These are phyloP conservation scores for Yamadazyma ubonensis DNA, from an alignment of 805 yeast genomes.

Conservation along the genomic window DNA sequence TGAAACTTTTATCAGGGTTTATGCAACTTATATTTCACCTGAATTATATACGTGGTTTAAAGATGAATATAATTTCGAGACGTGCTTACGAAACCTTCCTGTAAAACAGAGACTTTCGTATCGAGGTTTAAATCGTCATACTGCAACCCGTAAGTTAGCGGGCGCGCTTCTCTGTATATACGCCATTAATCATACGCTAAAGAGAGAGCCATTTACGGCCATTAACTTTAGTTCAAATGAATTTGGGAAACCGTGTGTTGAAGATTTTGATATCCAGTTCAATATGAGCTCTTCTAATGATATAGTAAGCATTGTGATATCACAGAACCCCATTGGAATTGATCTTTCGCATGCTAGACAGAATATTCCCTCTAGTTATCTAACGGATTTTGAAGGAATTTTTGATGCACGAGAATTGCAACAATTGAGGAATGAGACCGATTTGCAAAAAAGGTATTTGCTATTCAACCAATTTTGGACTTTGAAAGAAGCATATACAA, in stretches of 20 bases:
- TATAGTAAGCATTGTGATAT: conserved; percentile 45
- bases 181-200: background rate
- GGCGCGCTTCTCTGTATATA: background rate
- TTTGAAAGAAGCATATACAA: conserved; percentile 72
- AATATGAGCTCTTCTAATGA: conserved; percentile 62
- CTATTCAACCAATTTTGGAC: conserved; percentile 71
- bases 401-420: conserved; percentile 37
- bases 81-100: conserved; percentile 41
- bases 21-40: conserved; percentile 16
- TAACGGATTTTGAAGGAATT: conserved; percentile 42
- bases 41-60: conserved; percentile 17
- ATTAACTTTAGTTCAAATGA: conserved; percentile 30
- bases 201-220: background rate
- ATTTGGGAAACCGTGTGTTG: conserved; percentile 59
- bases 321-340: conserved; percentile 24
- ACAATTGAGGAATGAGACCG: conserved; percentile 22
- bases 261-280: conserved; percentile 36
- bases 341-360: conserved; percentile 40
- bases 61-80: conserved; percentile 49
- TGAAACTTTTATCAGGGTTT: too few relatives aligned
- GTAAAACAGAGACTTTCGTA: conserved; percentile 26
- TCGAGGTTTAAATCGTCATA: conserved; percentile 1
- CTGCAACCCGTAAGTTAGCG: conserved; percentile 3
- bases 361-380: conserved; percentile 24
- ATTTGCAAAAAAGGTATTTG: conserved; percentile 20